Conservation (phyloP, 805 yeast genomes). For the Saccharomycopsis malanga region DNA sequence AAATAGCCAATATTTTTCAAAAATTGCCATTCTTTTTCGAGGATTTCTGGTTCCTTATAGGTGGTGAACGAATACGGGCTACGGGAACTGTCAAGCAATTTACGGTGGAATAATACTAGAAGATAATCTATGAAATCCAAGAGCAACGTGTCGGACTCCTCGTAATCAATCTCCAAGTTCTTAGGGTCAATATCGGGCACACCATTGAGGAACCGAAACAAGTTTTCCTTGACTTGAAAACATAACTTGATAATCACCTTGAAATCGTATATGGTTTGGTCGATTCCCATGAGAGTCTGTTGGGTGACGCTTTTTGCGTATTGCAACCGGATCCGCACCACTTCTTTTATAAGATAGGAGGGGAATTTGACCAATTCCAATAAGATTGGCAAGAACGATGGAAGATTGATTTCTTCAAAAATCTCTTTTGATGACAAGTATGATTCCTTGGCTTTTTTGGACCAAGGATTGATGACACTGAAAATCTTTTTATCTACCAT, state of each 20-base stretch:
- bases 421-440: slow-evolving; percentile 52
- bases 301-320: slow-evolving; percentile 74
- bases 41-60: slow-evolving; percentile 84
- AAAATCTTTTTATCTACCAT: slow-evolving; percentile 66
- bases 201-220: slow-evolving; percentile 31
- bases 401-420: slow-evolving; percentile 64
- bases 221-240: slow-evolving; percentile 48
- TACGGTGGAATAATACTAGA: slow-evolving; percentile 63
- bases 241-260: slow-evolving; percentile 70
- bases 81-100: slow-evolving; percentile 69
- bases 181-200: slow-evolving; percentile 51
- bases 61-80: slow-evolving; percentile 61
- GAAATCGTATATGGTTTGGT: slow-evolving; percentile 85
- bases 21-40: slow-evolving; percentile 76
- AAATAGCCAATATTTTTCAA: slow-evolving; percentile 70
- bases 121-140: slow-evolving; percentile 68
- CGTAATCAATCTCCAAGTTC: slow-evolving; percentile 50
- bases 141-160: slow-evolving; percentile 52
- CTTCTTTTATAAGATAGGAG: slow-evolving; percentile 67
- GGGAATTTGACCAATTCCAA: slow-evolving; percentile 70
- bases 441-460: slow-evolving; percentile 71
- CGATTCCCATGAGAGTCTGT: slow-evolving; percentile 94
- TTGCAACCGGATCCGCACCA: slow-evolving; percentile 61
- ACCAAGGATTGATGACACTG: slow-evolving; percentile 69
- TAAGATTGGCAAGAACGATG: slow-evolving; percentile 60